phyloP scores from a whole-genome alignment of 2,329 filamentous ascomycete genomes.

The Fusarium redolens region DNA sequence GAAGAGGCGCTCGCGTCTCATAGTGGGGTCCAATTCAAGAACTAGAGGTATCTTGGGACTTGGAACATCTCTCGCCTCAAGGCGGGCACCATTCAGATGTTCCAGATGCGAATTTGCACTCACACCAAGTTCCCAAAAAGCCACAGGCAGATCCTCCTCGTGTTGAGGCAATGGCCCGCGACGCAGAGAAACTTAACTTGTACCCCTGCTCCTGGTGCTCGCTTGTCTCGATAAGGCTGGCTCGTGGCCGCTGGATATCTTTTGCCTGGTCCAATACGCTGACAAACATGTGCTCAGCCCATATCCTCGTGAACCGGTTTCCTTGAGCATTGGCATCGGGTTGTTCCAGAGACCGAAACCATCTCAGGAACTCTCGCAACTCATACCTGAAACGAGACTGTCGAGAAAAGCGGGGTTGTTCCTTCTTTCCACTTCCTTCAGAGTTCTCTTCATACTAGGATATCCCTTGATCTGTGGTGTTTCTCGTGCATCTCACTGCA shows the following conservation, averaged over 20 bases:
- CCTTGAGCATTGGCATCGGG: slow-evolving; percentile 10
- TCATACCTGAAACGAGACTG: slow-evolving; percentile 43
- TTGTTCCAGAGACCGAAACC: slow-evolving; percentile 22
- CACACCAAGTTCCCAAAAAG: slow-evolving; percentile 29
- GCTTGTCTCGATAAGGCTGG: slow-evolving; percentile 34
- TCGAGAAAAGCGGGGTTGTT: slow-evolving; percentile 24
- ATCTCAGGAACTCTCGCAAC: slow-evolving; percentile 18
- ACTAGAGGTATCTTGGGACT: slow-evolving; percentile 13
- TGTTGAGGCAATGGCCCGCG: slow-evolving; percentile 37
- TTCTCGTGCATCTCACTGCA: slow-evolving; percentile 20
- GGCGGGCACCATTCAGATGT: slow-evolving; percentile 46
- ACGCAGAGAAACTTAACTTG: slow-evolving; percentile 15
- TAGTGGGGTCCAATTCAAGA: slow-evolving; percentile 26
- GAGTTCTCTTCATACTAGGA: slow-evolving; percentile 15
- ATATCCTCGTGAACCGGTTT: slow-evolving; percentile 38
- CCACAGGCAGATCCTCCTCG: slow-evolving; percentile 40
- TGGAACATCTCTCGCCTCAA: slow-evolving; percentile 31
- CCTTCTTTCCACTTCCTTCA: neutral
- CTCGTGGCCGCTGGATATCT: slow-evolving; percentile 7
- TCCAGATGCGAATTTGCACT: slow-evolving; percentile 39
- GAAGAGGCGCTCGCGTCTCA: slow-evolving; percentile 44
- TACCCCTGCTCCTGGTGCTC: slow-evolving; percentile 20
- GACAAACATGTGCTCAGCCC: slow-evolving; percentile 14
- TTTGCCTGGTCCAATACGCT: slow-evolving; percentile 25
- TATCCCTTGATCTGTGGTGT: slow-evolving; percentile 39